phyloP scores from a whole-genome alignment of 225 moss, liverwort and hornwort species.

The Marchantia polymorpha region DNA sequence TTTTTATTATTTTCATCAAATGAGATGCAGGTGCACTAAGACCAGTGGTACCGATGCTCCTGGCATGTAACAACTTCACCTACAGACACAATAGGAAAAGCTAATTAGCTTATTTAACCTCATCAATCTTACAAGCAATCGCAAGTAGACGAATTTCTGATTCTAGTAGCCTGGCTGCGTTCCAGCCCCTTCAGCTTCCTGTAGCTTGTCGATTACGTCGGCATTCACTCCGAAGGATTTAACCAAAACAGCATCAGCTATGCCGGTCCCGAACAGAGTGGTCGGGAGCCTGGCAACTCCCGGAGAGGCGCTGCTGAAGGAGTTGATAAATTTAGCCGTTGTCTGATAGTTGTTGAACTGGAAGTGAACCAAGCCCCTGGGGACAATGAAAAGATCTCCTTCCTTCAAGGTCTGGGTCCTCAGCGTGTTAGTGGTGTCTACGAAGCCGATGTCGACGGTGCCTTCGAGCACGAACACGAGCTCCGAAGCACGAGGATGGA shows the following conservation, averaged over 20 bases:
- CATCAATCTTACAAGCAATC: too few species aligned
- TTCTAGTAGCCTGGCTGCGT: neutral
- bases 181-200: neutral
- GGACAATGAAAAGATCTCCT: constrained; percentile 23
- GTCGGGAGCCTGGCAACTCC: constrained; percentile 6
- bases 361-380: constrained; percentile 3
- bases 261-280: constrained; percentile 1
- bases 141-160: too few species aligned
- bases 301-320: constrained; percentile 11
- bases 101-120: too few species aligned
- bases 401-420: constrained; percentile 6
- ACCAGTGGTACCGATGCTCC: too few species aligned
- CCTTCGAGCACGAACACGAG: constrained; percentile 16
- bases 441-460: neutral
- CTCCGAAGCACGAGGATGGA: constrained; percentile 17
- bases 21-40: too few species aligned
- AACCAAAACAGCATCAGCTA: neutral
- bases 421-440: constrained; percentile 13
- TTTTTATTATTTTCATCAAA: too few species aligned
- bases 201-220: neutral
- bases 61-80: too few species aligned
- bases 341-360: neutral
- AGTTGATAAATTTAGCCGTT: neutral
- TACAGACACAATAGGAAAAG: too few species aligned
- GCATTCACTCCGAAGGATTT: constrained; percentile 1